These are phyloP conservation scores for Cryptococcus amylolentus DNA, from an alignment of 1,284 basidiomycete species.

Conservation along the genomic window DNA sequence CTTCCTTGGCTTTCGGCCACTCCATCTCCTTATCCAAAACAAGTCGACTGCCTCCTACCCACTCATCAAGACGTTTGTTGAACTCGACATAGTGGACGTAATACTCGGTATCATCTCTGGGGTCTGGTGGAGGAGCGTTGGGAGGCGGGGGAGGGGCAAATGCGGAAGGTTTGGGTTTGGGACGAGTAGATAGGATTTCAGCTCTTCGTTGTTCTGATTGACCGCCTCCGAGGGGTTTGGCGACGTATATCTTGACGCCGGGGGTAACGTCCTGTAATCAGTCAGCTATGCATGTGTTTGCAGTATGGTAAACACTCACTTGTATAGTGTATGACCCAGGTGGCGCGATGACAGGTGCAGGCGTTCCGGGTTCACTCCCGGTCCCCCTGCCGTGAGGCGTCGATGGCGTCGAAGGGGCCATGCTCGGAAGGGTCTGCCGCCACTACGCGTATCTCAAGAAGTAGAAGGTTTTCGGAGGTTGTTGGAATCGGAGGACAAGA, in stretches of 20 bases:
- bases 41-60: slow-evolving; percentile 87
- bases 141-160: slow-evolving; percentile 61
- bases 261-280: slow-evolving; percentile 68
- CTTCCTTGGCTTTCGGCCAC: slow-evolving; percentile 63
- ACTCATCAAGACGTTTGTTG: slow-evolving; percentile 98
- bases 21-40: slow-evolving; percentile 83
- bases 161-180: slow-evolving; percentile 59
- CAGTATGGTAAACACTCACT: slow-evolving; percentile 51
- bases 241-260: slow-evolving; percentile 89
- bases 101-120: slow-evolving; percentile 75
- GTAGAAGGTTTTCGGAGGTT: background rate
- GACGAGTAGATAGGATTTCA: slow-evolving; percentile 87
- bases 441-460: slow-evolving; percentile 4
- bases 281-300: slow-evolving; percentile 3
- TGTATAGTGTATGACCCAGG: slow-evolving; percentile 72
- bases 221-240: slow-evolving; percentile 68
- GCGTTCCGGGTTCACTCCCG: slow-evolving; percentile 37
- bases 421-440: slow-evolving; percentile 12
- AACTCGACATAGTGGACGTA: slow-evolving; percentile 98
- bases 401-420: slow-evolving; percentile 43
- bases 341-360: slow-evolving; percentile 57
- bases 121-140: slow-evolving; percentile 47
- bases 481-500: slow-evolving; percentile 4
- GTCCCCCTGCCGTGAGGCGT: slow-evolving; percentile 30
- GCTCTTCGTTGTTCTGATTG: slow-evolving; percentile 81